Evolutionary conservation across 495 filamentous ascomycete species (phyloP).

Genomic region (Letharia lupina): DNA sequence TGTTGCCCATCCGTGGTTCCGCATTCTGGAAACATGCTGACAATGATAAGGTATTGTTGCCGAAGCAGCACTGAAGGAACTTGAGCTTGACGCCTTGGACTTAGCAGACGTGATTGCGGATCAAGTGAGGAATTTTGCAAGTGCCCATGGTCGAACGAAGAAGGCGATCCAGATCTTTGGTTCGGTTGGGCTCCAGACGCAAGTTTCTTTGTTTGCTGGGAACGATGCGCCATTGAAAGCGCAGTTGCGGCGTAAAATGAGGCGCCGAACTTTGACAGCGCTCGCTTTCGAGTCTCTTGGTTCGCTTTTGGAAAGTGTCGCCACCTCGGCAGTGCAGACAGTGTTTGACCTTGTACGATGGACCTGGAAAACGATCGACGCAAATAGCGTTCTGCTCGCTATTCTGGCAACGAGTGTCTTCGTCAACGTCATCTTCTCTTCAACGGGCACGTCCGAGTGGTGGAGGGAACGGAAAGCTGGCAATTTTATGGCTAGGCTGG

Average conservation of each 20-base stretch:
- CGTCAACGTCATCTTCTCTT: conserved; percentile 63
- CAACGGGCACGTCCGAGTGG: conserved; percentile 61
- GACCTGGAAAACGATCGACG: conserved; percentile 59
- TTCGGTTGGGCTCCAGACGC: conserved; percentile 64
- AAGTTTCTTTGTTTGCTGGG: conserved; percentile 54
- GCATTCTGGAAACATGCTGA: neutral
- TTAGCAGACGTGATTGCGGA: conserved; percentile 78
- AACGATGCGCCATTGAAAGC: conserved; percentile 34
- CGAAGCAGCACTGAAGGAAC: conserved; percentile 68
- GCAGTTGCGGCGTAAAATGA: conserved; percentile 48
- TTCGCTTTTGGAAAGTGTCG: conserved; percentile 59
- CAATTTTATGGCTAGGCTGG: conserved; percentile 69
- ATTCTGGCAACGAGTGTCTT: conserved; percentile 58
- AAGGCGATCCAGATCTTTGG: conserved; percentile 89
- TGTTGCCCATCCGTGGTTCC: neutral
- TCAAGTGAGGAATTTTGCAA: conserved; percentile 72
- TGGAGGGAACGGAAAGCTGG: conserved; percentile 76
- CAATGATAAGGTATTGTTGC: conserved; percentile 49
- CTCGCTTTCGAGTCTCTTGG: conserved; percentile 62
- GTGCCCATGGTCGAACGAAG: conserved; percentile 70
- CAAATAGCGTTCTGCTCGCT: conserved; percentile 64
- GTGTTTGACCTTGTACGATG: conserved; percentile 53
- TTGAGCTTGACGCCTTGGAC: conserved; percentile 75
- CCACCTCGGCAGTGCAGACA: conserved; percentile 68
- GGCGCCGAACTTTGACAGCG: conserved; percentile 55